Evolutionary conservation across 208 protist genomes (phyloP).

Genomic region (Trypanosoma platydactyli): DNA sequence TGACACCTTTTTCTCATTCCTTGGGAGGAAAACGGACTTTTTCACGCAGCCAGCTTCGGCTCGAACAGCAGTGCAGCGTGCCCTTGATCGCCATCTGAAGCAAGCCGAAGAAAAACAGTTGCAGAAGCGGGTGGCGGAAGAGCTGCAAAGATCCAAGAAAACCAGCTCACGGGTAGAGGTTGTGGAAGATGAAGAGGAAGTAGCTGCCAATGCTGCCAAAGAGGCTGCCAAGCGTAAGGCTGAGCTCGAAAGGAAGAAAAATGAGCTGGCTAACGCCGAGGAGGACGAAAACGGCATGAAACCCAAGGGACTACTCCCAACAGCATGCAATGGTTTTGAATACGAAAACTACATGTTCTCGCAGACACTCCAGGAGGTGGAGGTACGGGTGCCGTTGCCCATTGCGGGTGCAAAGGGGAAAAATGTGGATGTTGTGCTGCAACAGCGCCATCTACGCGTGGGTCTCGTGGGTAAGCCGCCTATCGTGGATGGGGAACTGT

Average conservation of each 20-base stretch:
- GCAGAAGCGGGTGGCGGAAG: conserved; percentile 25
- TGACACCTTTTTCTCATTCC: conserved; percentile 91
- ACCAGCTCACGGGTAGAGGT: conserved; percentile 71
- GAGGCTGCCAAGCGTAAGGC: conserved; percentile 57
- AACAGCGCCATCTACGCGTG: conserved; percentile 59
- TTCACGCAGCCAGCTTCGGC: conserved; percentile 86
- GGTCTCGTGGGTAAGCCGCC: conserved; percentile 80
- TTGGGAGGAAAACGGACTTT: conserved; percentile 93
- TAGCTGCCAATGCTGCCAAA: conserved; percentile 35
- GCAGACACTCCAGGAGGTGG: conserved; percentile 86
- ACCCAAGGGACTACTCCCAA: conserved; percentile 83
- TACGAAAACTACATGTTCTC: conserved; percentile 89
- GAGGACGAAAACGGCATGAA: conserved; percentile 57
- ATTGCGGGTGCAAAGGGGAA: conserved; percentile 64
- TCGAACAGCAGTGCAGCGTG: conserved; percentile 43
- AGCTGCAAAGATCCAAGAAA: conserved; percentile 22
- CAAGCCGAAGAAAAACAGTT: conserved; percentile 36
- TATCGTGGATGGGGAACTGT: conserved; percentile 87
- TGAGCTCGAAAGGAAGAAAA: conserved; percentile 48
- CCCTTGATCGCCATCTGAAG: conserved; percentile 58
- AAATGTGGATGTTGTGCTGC: conserved; percentile 80
- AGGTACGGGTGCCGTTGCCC: conserved; percentile 87
- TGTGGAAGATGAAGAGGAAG: conserved; percentile 73
- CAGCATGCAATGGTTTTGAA: conserved; percentile 82
- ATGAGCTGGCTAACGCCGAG: conserved; percentile 44